A percentile compares a stretch with the other conserved stretches of the same genome.
These are phyloP conservation scores for Thalia dealbata DNA, from an alignment of 176 grass and related monocot species.

Conservation along the genomic window DNA sequence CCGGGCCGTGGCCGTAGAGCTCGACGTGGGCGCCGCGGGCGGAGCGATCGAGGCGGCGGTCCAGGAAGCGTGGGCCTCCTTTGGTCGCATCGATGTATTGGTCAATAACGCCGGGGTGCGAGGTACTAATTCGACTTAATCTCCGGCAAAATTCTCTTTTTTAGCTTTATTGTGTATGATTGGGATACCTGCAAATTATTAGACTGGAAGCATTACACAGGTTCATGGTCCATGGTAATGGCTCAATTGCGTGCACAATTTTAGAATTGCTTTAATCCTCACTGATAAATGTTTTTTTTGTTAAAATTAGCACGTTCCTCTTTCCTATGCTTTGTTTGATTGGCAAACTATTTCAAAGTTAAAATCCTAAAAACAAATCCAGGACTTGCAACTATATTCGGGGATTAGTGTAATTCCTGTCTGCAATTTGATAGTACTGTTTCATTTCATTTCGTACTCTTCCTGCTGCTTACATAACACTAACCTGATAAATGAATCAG, in stretches of 20 bases:
- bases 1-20: constrained; percentile 34
- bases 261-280: not conserved
- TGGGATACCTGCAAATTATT: not conserved
- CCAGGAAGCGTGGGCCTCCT: constrained; percentile 52
- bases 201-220: not conserved
- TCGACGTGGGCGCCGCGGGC: constrained; percentile 49
- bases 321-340: too few relatives aligned
- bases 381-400: too few relatives aligned
- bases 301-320: too few relatives aligned
- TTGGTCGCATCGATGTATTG: constrained; percentile 64
- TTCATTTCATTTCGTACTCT: too few relatives aligned
- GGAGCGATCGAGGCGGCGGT: constrained; percentile 34
- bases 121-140: constrained; percentile 32
- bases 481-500: too few relatives aligned
- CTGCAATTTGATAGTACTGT: too few relatives aligned
- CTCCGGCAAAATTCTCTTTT: not conserved
- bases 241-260: not conserved
- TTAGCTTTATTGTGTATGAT: not conserved
- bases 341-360: too few relatives aligned
- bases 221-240: not conserved
- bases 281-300: too few relatives aligned
- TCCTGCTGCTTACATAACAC: too few relatives aligned
- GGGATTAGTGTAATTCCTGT: too few relatives aligned
- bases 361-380: too few relatives aligned
- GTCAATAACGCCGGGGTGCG: constrained; percentile 81